Evolutionary conservation across 345 rosid genomes (phyloP), one percentile per base, ranked within the genome.

Genomic region (Excoecaria agallocha): DNA sequence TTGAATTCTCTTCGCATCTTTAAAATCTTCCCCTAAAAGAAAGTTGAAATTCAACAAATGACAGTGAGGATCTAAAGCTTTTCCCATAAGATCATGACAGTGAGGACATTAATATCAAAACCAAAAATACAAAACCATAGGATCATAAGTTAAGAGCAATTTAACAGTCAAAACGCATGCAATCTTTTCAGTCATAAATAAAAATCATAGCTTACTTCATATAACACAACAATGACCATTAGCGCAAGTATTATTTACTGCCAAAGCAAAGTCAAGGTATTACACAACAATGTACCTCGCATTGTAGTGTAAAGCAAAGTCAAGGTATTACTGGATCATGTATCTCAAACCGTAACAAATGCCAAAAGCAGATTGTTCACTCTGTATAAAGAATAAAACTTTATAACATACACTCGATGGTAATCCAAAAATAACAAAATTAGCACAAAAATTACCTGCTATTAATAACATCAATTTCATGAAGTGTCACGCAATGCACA

Each of bases 381-480:
- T 58, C 48, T n/a, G n/a, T 38, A 17, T 17, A 38, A 35, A 63
- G 67, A 17, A 2, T 39, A 63, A 39, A 16, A 5, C 48, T 63
- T 63, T 16, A 58, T 22, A 58, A 1, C 1, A 16, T 58, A 22
- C 45, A 41, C 45, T 4, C 1, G 1, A 41, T 41, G 45, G 45
- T 41, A 52, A 16, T 52, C 17, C 8, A 19, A 62, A 37, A 64
- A 64, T 9, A 12, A 15, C 49, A 41, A 72, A 46, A 20, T 16
- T 37, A 65, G 59, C 6, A 1, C 0, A 48, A 11, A 38, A 3
- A n/a, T n/a, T 75, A 94, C 98, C 98, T 89, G 92, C 98, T 94
- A 67, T 94, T 94, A 74, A 94, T 94, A 51, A 93, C 98, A 89
- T 94, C 98, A 83, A 94, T 94, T 83, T 94, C 98, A 66, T 94